Evolutionary conservation across 805 yeast genomes (phyloP), one percentile per base, ranked within the genome.

Genomic region (Ogataea trehaloabstinens): DNA sequence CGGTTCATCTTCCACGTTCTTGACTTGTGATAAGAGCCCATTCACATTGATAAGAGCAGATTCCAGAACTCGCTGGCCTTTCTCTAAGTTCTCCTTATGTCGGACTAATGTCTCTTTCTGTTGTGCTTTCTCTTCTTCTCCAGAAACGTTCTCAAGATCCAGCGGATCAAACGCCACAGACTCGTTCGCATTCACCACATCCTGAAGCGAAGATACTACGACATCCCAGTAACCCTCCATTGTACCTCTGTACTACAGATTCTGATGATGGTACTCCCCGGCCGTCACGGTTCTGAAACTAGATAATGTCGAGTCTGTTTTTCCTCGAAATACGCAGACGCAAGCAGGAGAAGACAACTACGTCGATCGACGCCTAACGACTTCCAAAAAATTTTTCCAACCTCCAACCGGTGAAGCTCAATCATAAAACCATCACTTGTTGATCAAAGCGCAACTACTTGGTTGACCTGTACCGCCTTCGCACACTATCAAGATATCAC

Each of bases 181-280:
- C 48, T 78, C 85, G 51, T 80, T 80, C 19, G 78, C 68, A 45
- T 76, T 81, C 57, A 78, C 78, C 8, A 81, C 70, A 49, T 82
- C 89, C 55, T 82, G 89, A 15, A 83, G 62, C 1, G 84, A 78
- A 5, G 87, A 71, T 3, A 79, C 65, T 5, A 80, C 80, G 21
- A 74, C 71, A 49, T 80, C 85, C 91, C 91, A 83, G 49, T 76
- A 72, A 1, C 82, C 78, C 19, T 76, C 82, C 68, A 75, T 72
- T 4, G 12, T 18, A 3, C 33, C 10, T 8, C 31, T 28, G 16
- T 8, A 28, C 8, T 13, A 28, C 15, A 28, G 16, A 12, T 28
- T 15, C 10, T 10, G 13, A 13, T 11, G 25, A 22, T 22, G 25
- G 25, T 22, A n/a, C n/a, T n/a, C n/a, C n/a, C n/a, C n/a, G n/a